Conservation (phyloP, 164 flowering plant species). For the Kingdonia uniflora region DNA sequence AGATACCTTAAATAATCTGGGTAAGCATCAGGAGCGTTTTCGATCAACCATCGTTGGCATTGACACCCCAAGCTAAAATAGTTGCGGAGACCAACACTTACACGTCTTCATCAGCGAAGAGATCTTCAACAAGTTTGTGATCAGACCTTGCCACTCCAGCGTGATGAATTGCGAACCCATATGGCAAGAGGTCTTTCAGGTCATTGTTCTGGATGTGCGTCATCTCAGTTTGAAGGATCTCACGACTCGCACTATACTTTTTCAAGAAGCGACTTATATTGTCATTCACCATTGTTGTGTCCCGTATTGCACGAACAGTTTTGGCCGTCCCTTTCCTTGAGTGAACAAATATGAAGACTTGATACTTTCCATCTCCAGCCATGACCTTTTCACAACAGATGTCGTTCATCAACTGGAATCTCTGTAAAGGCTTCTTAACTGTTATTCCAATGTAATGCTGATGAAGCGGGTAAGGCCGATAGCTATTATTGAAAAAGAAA, state of each 20-base stretch:
- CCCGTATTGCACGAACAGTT: constrained; percentile 89
- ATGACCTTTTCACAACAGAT: constrained; percentile 89
- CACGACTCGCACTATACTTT: constrained; percentile 85
- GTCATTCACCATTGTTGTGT: constrained; percentile 82
- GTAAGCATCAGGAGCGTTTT: too few relatives aligned
- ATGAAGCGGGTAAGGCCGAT: constrained; percentile 89
- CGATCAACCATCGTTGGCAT: too few relatives aligned
- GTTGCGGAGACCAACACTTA: constrained; percentile 95
- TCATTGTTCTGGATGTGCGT: constrained; percentile 80
- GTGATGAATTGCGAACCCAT: constrained; percentile 96
- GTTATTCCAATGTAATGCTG: constrained; percentile 92
- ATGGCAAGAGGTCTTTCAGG: constrained; percentile 80
- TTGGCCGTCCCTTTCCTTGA: constrained; percentile 97
- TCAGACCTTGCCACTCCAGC: constrained; percentile 89
- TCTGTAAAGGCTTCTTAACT: constrained; percentile 87
- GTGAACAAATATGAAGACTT: constrained; percentile 90
- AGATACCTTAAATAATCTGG: too few relatives aligned
- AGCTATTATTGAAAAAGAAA: constrained; percentile 88
- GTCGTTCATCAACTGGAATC: constrained; percentile 97
- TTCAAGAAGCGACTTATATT: constrained; percentile 71
- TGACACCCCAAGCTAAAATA: constrained; percentile 98
- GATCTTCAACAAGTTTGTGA: constrained; percentile 74
- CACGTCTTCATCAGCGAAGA: constrained; percentile 70
- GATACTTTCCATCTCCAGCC: constrained; percentile 84
- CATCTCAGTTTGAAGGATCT: too few relatives aligned